Evolutionary conservation across 176 grass and related monocot genomes (phyloP).

Genomic region (Musa itinerans): DNA sequence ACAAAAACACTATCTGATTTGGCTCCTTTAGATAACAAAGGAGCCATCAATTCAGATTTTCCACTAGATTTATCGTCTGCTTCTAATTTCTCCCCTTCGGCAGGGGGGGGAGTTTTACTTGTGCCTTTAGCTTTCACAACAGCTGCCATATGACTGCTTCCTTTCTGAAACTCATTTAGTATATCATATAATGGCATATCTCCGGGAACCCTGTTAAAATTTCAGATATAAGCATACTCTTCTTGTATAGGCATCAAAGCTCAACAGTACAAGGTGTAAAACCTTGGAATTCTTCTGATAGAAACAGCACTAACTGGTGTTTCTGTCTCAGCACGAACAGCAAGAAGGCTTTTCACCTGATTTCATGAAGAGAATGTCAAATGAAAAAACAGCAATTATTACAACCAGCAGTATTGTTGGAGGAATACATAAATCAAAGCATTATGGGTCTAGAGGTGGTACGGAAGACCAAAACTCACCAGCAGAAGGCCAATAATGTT

Average conservation of each 20-base stretch:
- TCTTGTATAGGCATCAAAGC: constrained; percentile 8
- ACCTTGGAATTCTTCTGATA: constrained; percentile 99
- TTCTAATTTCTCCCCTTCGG: constrained; percentile 33
- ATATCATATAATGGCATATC: constrained; percentile 99
- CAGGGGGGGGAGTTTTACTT: constrained; percentile 23
- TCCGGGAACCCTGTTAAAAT: constrained; percentile 68
- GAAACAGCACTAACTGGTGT: constrained; percentile 99
- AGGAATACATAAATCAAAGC: neutral
- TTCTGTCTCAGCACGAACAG: constrained; percentile 98
- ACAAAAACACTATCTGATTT: constrained; percentile 50
- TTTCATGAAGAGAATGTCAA: neutral
- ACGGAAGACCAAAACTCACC: constrained; percentile 40
- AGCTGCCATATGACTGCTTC: constrained; percentile 99
- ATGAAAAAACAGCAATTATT: constrained; percentile 3
- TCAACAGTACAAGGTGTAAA: constrained; percentile 11
- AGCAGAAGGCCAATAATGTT: constrained; percentile 96
- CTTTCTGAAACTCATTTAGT: constrained; percentile 99
- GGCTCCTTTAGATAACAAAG: constrained; percentile 57
- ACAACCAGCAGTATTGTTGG: constrained; percentile 18
- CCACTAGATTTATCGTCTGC: constrained; percentile 30
- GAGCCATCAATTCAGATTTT: constrained; percentile 31
- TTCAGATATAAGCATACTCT: constrained; percentile 14
- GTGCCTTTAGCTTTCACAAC: constrained; percentile 64
- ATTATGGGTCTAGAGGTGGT: neutral
- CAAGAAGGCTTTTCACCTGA: constrained; percentile 99